A percentile compares a stretch with the other conserved stretches of the same genome.
These are phyloP conservation scores for Globisporangium irregulare DNA, from an alignment of 352 stramenopile species.

Conservation along the genomic window DNA sequence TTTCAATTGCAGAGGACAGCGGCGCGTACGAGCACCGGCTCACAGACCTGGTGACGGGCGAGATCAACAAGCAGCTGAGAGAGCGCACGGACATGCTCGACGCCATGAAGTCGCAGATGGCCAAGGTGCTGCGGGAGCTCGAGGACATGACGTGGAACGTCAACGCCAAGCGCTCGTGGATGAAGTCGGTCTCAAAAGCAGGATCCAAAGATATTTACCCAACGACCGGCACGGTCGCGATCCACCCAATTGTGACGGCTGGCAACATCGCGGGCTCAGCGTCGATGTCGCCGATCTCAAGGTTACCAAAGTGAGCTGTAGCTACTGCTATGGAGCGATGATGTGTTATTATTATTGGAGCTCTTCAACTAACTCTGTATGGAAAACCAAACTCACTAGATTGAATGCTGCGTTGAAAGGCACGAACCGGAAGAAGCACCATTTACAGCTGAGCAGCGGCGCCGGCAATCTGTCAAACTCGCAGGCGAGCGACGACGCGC, in stretches of 20 bases:
- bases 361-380: neutral
- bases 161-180: slow-evolving; percentile 65
- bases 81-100: slow-evolving; percentile 50
- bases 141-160: slow-evolving; percentile 57
- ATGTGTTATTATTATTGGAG: neutral
- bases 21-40: slow-evolving; percentile 44
- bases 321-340: neutral
- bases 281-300: slow-evolving; percentile 17
- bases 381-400: neutral
- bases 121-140: slow-evolving; percentile 63
- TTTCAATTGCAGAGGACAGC: slow-evolving; percentile 22
- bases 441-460: slow-evolving; percentile 26
- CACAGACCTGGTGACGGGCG: slow-evolving; percentile 54
- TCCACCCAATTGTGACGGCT: slow-evolving; percentile 34
- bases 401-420: slow-evolving; percentile 26
- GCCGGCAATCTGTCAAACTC: slow-evolving; percentile 23
- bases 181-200: slow-evolving; percentile 49
- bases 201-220: slow-evolving; percentile 26
- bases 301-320: slow-evolving; percentile 44
- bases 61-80: slow-evolving; percentile 59
- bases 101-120: slow-evolving; percentile 66
- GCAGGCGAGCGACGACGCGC: slow-evolving; percentile 25
- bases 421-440: slow-evolving; percentile 35
- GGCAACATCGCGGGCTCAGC: slow-evolving; percentile 24
- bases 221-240: slow-evolving; percentile 15